Evolutionary conservation across 441 rosid genomes (phyloP), one percentile per base, ranked within the genome.

Genomic region (Cnidoscolus chayamansa): DNA sequence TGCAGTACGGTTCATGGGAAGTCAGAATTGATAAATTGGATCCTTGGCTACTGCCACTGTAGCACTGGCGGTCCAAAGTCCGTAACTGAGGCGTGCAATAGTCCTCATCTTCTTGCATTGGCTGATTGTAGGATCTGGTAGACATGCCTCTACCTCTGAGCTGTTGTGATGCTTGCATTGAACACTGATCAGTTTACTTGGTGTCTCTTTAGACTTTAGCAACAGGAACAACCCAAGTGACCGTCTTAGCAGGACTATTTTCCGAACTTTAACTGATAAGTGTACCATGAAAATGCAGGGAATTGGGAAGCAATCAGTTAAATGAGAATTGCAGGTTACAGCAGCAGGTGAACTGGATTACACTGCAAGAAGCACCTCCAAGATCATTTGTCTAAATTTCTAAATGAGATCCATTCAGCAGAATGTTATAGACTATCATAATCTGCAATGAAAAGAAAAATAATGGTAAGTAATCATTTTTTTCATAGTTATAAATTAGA

Each of bases 1-100:
- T 84, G 81, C 96, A 86, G 74, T 78, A 88, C 40, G 72, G 82
- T 54, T 81, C 88, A 35, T 20, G 68, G 32, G 86, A 74, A 78
- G 79, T 81, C 72, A 73, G 76, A 76, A 78, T 49, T 59, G 83
- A 71, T 72, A 81, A 78, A 63, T 70, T 69, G 49, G 72, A 62
- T 72, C 78, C 82, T 25, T 70, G 78, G 68, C 73, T 68, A 65
- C 77, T 51, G 32, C 77, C 78, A 75, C 43, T 70, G 78, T 67
- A 75, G 77, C 57, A 59, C 43, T 72, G 79, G 62, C 57, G 82
- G 53, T 81, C 84, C 64, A 68, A 19, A 60, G 79, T 60, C 70
- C 79, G 84, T 71, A 83, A 76, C 71, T 78, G 84, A 43, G 89
- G 84, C 67, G 73, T 74, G 80, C 72, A 81, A 76, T 68, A 81